Base-by-base conservation (phyloP, 441 rosid genomes). In the Flueggea neowawraea region DNA sequence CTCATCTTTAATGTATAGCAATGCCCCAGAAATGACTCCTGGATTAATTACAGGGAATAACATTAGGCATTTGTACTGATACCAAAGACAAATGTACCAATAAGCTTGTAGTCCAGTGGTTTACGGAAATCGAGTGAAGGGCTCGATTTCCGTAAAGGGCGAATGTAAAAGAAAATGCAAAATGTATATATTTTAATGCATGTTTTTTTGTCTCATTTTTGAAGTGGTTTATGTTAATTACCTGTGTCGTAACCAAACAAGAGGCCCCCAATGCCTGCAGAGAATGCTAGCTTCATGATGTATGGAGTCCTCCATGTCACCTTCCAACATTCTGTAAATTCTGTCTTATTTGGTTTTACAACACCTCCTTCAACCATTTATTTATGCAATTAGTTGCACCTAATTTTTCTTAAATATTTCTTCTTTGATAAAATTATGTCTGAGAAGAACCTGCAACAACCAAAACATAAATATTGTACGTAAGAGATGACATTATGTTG, bases 171-270 rank as follows among this genome's bases (percentile, higher is more conserved):
- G 4, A 36, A 36, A 36, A 36, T 0, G 0, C 41, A 36, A 36
- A 36, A 22, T 22, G 28, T 22, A 22, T 22, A 22, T 22, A 22
- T 22, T 22, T 22, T 22, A 22, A 22, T 22, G 28, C 28, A 22
- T 22, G n/a, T 22, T 22, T 22, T 22, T 22, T 22, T 22, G 28
- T 22, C 2, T 22, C 28, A 22, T 22, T 22, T 22, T 1, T 22
- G 28, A 22, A 2, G 28, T 22, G 2, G 28, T 22, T 22, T 22
- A 22, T 22, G 28, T 22, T 22, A 22, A 22, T 22, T 65, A 65
- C 97, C 98, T 13, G 97, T 93, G 61, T 90, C 97, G 43, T 93
- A 88, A 14, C 98, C 98, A 58, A 93, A 90, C 53, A 88, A 81
- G 15, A 93, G 77, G 47, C 98, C 98, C 2, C 97, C 96, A 60